Conservation (phyloP, 345 rosid genomes). For the Eucalyptus microcorys region DNA sequence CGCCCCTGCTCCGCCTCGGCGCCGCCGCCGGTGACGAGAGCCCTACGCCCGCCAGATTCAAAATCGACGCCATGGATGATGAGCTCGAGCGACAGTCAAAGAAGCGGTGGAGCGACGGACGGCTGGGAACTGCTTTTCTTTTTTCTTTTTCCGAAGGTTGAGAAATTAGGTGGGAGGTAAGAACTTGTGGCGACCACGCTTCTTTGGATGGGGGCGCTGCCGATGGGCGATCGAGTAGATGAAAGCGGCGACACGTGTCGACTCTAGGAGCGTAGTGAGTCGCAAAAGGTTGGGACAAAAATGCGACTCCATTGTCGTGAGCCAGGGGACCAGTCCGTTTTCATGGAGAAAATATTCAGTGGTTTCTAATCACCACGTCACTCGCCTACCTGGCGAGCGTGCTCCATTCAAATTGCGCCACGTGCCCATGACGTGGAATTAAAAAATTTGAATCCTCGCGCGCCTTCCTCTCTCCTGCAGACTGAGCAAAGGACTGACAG, state of each 20-base stretch:
- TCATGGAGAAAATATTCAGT: too few species aligned
- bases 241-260: neutral
- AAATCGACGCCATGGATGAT: conserved; percentile 20
- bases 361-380: too few species aligned
- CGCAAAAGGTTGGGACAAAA: accelerated
- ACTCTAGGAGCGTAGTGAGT: accelerated
- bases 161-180: neutral
- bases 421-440: too few species aligned
- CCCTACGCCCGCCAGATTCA: neutral
- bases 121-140: neutral
- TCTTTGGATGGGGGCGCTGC: neutral
- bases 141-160: neutral
- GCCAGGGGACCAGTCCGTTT: neutral
- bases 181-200: neutral
- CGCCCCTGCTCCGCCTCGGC: neutral
- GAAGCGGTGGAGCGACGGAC: too few species aligned
- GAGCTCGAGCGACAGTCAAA: neutral
- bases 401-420: too few species aligned
- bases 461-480: too few species aligned
- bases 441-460: too few species aligned
- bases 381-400: too few species aligned
- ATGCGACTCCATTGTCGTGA: neutral
- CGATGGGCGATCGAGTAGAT: neutral
- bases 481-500: too few species aligned
- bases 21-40: conserved; percentile 4